Evolutionary conservation across 2,329 filamentous ascomycete genomes (phyloP), one percentile per base, ranked within the genome.

Genomic region (Gremmenia infestans): DNA sequence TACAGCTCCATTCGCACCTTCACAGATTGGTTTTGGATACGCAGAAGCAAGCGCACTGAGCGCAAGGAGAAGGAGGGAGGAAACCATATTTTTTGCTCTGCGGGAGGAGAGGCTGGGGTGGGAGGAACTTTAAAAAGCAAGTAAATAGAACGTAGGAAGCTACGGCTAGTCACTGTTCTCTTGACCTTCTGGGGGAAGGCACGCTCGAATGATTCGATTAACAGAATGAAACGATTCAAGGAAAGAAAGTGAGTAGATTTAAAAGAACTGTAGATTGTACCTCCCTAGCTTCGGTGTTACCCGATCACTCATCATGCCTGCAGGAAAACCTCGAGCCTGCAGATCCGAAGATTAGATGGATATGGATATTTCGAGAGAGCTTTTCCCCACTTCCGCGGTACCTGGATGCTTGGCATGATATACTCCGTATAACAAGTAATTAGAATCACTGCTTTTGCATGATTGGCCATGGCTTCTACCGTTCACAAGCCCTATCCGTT

Each of bases 1-100:
- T 19, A 91, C 84, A 36, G 86, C 88, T 23, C 88, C 88, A 2
- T 72, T 68, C 32, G 67, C 71, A 8, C 52, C 58, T 39, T 57
- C 47, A 17, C 42, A 22, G 12, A n/a, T 11, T 23, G 53, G 46
- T 14, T 32, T 22, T 45, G 50, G 22, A 19, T 14, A n/a, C 4
- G 51, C 35, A 2, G 8, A 17, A 17, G 40, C 51, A 28, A 50
- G 28, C 5, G 39, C 6, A 14, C 54, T 35, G 23, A 57, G 52
- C n/a, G 42, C 48, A 39, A 57, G 36, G 17, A 53, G 49, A 23
- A 48, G 4, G 40, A 43, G 14, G 5, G 40, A 4, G 17, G 17
- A n/a, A 19, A 11, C 6, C 40, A 43, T 43, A 6, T 19, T 43
- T 9, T 11, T n/a, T 11, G 8, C 5, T 11, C 1, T 43, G 5